phyloP scores from a whole-genome alignment of 805 yeast species.

The Monosporozyma solicola region DNA sequence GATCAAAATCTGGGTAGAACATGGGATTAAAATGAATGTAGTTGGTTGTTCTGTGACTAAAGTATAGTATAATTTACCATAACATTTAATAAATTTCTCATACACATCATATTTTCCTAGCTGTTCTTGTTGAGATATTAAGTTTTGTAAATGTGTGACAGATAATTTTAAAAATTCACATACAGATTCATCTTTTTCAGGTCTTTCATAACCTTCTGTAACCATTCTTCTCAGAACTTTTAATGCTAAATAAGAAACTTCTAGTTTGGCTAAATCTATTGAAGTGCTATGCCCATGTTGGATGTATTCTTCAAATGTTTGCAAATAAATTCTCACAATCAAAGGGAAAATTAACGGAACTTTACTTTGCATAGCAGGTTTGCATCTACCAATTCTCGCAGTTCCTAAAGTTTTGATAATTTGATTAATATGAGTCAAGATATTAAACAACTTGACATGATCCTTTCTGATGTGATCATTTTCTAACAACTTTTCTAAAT shows the following conservation, averaged over 20 bases:
- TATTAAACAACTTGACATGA: slow-evolving; percentile 49
- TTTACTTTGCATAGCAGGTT: slow-evolving; percentile 66
- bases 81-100: slow-evolving; percentile 66
- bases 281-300: slow-evolving; percentile 23
- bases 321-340: slow-evolving; percentile 49
- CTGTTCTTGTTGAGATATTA: slow-evolving; percentile 48
- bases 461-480: slow-evolving; percentile 37
- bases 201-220: slow-evolving; percentile 66
- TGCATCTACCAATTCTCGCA: slow-evolving; percentile 75
- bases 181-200: slow-evolving; percentile 47
- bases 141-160: slow-evolving; percentile 48
- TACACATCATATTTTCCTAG: slow-evolving; percentile 34
- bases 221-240: slow-evolving; percentile 67
- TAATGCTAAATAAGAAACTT: slow-evolving; percentile 67
- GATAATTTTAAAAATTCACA: slow-evolving; percentile 51
- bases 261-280: slow-evolving; percentile 43
- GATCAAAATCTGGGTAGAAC: slow-evolving; percentile 50
- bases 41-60: slow-evolving; percentile 55
- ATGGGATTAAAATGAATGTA: slow-evolving; percentile 59
- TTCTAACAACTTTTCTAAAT: slow-evolving; percentile 39
- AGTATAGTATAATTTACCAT: slow-evolving; percentile 62
- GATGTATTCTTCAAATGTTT: slow-evolving; percentile 58
- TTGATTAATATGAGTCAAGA: slow-evolving; percentile 63
- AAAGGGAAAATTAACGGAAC: slow-evolving; percentile 55
- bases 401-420: slow-evolving; percentile 63